phyloP scores from a whole-genome alignment of 1,284 basidiomycete species.

The Omphalotus olearius region DNA sequence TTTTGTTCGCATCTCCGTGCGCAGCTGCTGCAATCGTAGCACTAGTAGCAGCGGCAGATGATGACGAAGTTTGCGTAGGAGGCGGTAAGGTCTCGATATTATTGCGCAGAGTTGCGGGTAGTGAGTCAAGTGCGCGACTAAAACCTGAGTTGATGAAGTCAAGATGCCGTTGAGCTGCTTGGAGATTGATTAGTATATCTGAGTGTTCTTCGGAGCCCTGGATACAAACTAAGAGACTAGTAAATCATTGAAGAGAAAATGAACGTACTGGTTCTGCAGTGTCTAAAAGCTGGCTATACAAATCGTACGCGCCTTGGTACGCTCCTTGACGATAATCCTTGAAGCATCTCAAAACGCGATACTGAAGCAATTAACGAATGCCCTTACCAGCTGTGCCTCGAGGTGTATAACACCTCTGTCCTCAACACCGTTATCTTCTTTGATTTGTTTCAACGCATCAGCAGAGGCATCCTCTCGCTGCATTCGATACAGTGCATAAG shows the following conservation, averaged over 20 bases:
- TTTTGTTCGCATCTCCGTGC: conserved; percentile 19
- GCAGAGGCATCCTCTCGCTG: conserved; percentile 68
- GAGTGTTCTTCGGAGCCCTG: conserved; percentile 79
- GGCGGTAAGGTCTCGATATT: conserved; percentile 61
- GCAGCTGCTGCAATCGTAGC: conserved; percentile 18
- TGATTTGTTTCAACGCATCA: conserved; percentile 47
- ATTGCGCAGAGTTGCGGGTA: conserved; percentile 46
- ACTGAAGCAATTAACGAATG: neutral
- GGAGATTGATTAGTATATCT: conserved; percentile 80
- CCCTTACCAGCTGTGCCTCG: conserved; percentile 77
- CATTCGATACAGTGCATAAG: conserved; percentile 79
- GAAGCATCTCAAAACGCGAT: conserved; percentile 4
- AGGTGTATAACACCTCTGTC: conserved; percentile 72
- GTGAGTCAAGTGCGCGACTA: conserved; percentile 54
- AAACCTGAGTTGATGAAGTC: conserved; percentile 76
- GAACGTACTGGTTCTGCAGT: conserved; percentile 63
- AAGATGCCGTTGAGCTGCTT: conserved; percentile 73
- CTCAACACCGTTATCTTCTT: conserved; percentile 35
- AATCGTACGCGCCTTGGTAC: conserved; percentile 66
- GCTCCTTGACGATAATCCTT: conserved; percentile 76
- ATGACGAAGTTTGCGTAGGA: conserved; percentile 40
- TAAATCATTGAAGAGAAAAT: conserved; percentile 7
- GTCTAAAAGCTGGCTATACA: conserved; percentile 78
- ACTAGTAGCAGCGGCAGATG: conserved; percentile 25
- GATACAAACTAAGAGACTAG: neutral